Percentiles rank a stretch among this genome's conserved stretches.
Conservation (phyloP, 257 asterid genomes). For the Dorcoceras hygrometricum region DNA sequence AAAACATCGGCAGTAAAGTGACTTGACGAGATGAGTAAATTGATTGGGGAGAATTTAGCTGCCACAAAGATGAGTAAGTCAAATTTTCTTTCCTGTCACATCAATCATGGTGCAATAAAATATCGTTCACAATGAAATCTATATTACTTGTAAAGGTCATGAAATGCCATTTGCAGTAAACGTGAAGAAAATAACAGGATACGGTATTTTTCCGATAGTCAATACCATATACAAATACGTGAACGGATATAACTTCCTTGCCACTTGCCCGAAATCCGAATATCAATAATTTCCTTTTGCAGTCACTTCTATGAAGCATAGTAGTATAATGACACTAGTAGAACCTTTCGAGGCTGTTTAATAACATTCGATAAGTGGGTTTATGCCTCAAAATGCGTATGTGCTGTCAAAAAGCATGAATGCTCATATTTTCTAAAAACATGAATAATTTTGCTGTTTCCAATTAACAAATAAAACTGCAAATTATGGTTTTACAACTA, state of each 20-base stretch:
- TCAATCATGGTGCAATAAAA: conserved; percentile 5
- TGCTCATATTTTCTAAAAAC: too few relatives aligned
- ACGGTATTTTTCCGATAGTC: background rate
- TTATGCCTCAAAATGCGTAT: too few relatives aligned
- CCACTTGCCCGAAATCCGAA: conserved; percentile 2
- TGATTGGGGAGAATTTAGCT: conserved; percentile 80
- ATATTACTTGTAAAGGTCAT: conserved; percentile 9
- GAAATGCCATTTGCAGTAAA: conserved; percentile 2
- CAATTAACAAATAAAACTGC: too few relatives aligned
- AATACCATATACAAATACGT: conserved; percentile 12
- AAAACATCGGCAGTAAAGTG: conserved; percentile 27
- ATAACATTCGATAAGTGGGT: too few relatives aligned
- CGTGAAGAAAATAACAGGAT: background rate
- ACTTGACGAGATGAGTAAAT: conserved; percentile 56
- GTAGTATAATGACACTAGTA: too few relatives aligned
- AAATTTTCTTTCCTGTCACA: conserved; percentile 3
- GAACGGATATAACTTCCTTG: conserved; percentile 18
- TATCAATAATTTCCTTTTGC: conserved; percentile 4
- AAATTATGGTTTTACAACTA: too few relatives aligned
- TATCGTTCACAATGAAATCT: conserved; percentile 5
- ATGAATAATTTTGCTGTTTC: too few relatives aligned
- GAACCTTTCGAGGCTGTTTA: too few relatives aligned
- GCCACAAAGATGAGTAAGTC: conserved; percentile 33
- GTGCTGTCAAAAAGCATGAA: too few relatives aligned
- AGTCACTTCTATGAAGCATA: background rate